Conservation (phyloP, 208 protist genomes). For the Acanthamoeba comandoni region DNA sequence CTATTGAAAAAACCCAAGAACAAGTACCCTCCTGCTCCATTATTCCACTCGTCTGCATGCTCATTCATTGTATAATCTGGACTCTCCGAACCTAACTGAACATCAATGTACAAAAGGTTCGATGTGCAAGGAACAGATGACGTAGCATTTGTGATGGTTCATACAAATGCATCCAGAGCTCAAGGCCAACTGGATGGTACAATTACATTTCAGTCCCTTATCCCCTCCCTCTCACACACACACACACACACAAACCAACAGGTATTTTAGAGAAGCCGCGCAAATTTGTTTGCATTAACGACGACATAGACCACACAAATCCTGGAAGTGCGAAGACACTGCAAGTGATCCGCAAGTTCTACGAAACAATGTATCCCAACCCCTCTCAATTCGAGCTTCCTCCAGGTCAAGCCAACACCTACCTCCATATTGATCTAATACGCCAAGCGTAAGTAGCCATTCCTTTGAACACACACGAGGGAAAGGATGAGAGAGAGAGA, state of each 20-base stretch:
- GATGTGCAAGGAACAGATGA: conserved; percentile 10
- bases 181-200: background rate
- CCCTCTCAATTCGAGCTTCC: conserved; percentile 10
- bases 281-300: conserved; percentile 40
- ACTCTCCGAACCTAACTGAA: too few relatives aligned
- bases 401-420: background rate
- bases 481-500: background rate
- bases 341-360: conserved; percentile 10
- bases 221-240: too few relatives aligned
- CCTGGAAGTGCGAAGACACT: background rate
- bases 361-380: background rate
- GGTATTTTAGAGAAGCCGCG: background rate
- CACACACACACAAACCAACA: too few relatives aligned
- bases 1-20: background rate
- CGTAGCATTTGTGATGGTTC: conserved; percentile 25
- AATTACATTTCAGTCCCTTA: too few relatives aligned
- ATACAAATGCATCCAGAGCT: background rate
- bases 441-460: background rate
- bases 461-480: background rate
- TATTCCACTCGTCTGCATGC: too few relatives aligned
- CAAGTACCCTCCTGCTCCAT: conserved; percentile 11
- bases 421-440: background rate
- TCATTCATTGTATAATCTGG: too few relatives aligned
- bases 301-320: conserved; percentile 28
- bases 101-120: background rate